Percentiles rank a stretch among this genome's conserved stretches.
Conservation (phyloP, 2,329 filamentous ascomycete species). For the Penicillium sp. region DNA sequence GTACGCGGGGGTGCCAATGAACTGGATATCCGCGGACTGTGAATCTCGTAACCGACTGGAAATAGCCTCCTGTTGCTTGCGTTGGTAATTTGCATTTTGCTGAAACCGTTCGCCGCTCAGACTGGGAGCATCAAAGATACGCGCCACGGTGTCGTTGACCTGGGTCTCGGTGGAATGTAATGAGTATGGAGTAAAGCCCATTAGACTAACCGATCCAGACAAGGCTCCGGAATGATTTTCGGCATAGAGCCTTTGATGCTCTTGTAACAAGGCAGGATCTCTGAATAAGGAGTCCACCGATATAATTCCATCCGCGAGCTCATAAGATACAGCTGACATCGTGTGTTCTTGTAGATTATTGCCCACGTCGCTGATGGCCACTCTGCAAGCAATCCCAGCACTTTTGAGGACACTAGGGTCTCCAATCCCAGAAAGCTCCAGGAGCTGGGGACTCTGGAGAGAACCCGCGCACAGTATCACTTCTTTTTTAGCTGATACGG, state of each 20-base stretch:
- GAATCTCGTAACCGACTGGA: too few species aligned
- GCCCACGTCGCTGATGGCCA: conserved; percentile 47
- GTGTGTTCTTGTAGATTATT: conserved; percentile 51
- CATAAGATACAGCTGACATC: conserved; percentile 13
- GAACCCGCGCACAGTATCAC: conserved; percentile 61
- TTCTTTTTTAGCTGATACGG: conserved; percentile 35
- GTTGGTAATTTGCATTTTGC: too few species aligned
- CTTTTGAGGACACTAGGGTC: conserved; percentile 41
- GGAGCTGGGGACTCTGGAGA: conserved; percentile 57
- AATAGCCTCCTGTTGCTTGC: too few species aligned
- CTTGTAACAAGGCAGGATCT: neutral
- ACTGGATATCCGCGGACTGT: too few species aligned
- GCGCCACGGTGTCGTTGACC: too few species aligned
- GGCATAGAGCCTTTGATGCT: conserved; percentile 8
- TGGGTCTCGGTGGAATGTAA: too few species aligned
- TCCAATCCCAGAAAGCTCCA: conserved; percentile 64
- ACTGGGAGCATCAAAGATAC: too few species aligned
- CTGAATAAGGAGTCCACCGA: conserved; percentile 11
- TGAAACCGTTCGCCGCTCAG: too few species aligned
- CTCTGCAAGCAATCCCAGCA: conserved; percentile 41
- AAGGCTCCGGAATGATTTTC: conserved; percentile 2
- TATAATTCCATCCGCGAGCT: conserved; percentile 6
- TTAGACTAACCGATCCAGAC: too few species aligned
- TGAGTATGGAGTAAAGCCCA: too few species aligned
- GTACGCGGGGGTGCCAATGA: neutral